Evolutionary conservation across 768 basidiomycete genomes (phyloP).

Genomic region (Suillus spraguei): DNA sequence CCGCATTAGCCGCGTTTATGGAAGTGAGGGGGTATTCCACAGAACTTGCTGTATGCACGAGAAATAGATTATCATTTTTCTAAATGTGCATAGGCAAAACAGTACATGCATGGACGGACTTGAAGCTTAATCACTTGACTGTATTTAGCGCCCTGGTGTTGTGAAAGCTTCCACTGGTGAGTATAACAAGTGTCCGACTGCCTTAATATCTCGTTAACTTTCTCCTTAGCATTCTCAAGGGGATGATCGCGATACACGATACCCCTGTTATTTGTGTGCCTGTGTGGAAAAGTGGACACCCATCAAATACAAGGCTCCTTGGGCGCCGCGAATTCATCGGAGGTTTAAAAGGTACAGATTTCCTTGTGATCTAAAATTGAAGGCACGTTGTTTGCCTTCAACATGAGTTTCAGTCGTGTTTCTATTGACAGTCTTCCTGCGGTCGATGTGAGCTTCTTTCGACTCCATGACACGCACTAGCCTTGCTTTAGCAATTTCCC

Average conservation of each 20-base stretch:
- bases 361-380: neutral
- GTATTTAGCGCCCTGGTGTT: neutral
- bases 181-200: neutral
- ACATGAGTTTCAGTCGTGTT: conserved; percentile 13
- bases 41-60: conserved; percentile 13
- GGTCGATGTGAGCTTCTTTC: conserved; percentile 1
- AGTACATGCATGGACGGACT: neutral
- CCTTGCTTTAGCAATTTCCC: conserved; percentile 1
- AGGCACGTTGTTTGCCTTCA: conserved; percentile 1
- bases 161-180: neutral
- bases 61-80: conserved; percentile 25
- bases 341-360: neutral
- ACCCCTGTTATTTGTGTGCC: conserved; percentile 5
- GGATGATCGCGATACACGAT: no score
- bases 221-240: neutral
- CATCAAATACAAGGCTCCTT: neutral
- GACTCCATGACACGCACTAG: conserved; percentile 2
- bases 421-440: conserved; percentile 2
- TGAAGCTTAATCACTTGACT: neutral
- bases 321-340: neutral
- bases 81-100: neutral
- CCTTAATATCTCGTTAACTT: neutral
- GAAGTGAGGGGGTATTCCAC: conserved; percentile 10
- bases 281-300: neutral
- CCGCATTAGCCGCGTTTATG: conserved; percentile 53